A percentile compares a stretch with the other conserved stretches of the same genome.
These are phyloP conservation scores for Erodium maritimum DNA, from an alignment of 345 rosid species.

Conservation along the genomic window DNA sequence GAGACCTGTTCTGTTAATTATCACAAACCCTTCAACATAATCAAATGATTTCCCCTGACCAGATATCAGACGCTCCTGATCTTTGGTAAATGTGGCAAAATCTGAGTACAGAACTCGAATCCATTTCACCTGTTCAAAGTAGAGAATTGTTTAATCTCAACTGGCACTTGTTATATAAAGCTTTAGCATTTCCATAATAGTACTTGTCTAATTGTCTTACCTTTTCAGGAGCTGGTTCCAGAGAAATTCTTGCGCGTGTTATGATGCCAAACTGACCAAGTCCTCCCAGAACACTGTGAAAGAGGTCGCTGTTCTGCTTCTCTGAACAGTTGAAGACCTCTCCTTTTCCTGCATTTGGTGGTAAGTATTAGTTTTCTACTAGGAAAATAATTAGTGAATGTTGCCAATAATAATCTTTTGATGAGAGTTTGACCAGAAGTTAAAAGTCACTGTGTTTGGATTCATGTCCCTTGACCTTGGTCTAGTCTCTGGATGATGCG, in stretches of 20 bases:
- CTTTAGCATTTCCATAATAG: background rate
- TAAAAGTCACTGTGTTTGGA: too few relatives aligned
- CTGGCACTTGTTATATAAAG: background rate
- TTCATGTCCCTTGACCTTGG: background rate
- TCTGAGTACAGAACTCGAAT: slow-evolving; percentile 78
- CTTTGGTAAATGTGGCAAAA: slow-evolving; percentile 53
- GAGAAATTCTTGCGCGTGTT: slow-evolving; percentile 70
- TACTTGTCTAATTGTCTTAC: slow-evolving; percentile 14
- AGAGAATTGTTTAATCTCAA: slow-evolving; percentile 5
- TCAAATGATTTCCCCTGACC: slow-evolving; percentile 41
- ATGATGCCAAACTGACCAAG: slow-evolving; percentile 95
- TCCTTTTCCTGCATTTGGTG: slow-evolving; percentile 61
- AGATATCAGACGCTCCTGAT: slow-evolving; percentile 68
- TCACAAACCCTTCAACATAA: slow-evolving; percentile 86
- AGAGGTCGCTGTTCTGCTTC: slow-evolving; percentile 65
- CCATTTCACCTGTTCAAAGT: slow-evolving; percentile 75
- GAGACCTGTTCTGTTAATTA: slow-evolving; percentile 74
- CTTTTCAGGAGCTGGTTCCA: slow-evolving; percentile 75
- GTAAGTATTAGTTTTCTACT: background rate
- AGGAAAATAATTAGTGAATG: background rate
- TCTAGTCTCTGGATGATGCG: background rate
- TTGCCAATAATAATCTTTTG: background rate
- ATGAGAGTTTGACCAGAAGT: too few relatives aligned
- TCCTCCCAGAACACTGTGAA: slow-evolving; percentile 80
- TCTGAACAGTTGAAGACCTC: slow-evolving; percentile 69